A percentile compares a stretch with the other conserved stretches of the same genome.
These are phyloP conservation scores for Yamadazyma ubonensis DNA, from an alignment of 805 yeast species.

Conservation along the genomic window DNA sequence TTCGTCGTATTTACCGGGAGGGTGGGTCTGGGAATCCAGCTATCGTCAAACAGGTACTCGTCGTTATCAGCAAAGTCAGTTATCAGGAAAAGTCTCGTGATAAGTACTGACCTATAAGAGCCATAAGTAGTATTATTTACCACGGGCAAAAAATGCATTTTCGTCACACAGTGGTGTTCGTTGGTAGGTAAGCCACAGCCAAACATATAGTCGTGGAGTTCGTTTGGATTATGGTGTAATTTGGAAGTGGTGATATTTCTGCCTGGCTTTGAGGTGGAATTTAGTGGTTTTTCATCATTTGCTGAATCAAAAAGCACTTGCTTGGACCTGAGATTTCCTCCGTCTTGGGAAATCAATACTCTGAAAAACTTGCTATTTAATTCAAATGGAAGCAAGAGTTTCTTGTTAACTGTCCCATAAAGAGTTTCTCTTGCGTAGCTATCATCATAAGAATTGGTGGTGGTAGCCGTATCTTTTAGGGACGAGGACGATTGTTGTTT, in stretches of 20 bases:
- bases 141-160: constrained; percentile 48
- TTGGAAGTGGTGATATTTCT: constrained; percentile 26
- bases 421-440: constrained; percentile 44
- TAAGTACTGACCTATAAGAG: constrained; percentile 34
- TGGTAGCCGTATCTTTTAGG: constrained; percentile 6
- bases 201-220: constrained; percentile 52
- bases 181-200: constrained; percentile 55
- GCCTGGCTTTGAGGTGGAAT: background rate
- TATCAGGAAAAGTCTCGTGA: constrained; percentile 47
- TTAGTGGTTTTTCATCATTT: constrained; percentile 21
- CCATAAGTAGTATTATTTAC: constrained; percentile 35
- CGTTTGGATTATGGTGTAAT: constrained; percentile 41
- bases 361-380: constrained; percentile 37
- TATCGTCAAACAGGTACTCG: background rate
- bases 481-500: constrained; percentile 24
- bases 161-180: constrained; percentile 44
- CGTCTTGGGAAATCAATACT: constrained; percentile 51
- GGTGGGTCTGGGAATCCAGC: constrained; percentile 47
- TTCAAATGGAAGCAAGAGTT: constrained; percentile 26
- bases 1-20: constrained; percentile 28
- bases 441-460: constrained; percentile 39
- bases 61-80: constrained; percentile 19
- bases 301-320: constrained; percentile 50
- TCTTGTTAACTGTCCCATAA: constrained; percentile 40
- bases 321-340: constrained; percentile 45